Evolutionary conservation across 1,284 basidiomycete species (phyloP), one percentile per base, ranked within the genome.

Genomic region (Meira miltonrushii): DNA sequence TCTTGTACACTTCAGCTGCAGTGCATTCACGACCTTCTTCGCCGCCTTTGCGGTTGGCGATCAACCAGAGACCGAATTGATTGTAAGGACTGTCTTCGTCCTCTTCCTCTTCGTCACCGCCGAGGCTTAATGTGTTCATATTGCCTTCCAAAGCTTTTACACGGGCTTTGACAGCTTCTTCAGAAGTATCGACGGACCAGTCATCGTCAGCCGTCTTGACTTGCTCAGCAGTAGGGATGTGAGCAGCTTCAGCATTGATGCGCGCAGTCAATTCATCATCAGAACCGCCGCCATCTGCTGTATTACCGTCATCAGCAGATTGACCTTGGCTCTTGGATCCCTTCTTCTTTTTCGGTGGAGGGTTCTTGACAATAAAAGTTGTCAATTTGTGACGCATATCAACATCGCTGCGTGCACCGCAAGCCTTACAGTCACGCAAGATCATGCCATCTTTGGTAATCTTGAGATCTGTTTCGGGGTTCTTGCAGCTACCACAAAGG

Each of bases 331-430:
- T 71, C 60, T 78, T 77, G 49, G 64, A 60, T n/a, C 75, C 75
- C 65, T 78, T 78, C 53, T 62, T 67, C 79, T 87, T 87, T 66
- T 80, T 81, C 66, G 92, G 81, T 41, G 83, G 94, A 48, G 95
- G 95, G 80, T 99, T 98, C 83, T 95, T 97, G 76, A 95, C 76
- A 79, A 99, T 97, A 82, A 90, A 98, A 2, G 93, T 93, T 48
- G 88, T 88, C 61, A 99, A 85, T 82, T 93, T 96, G 84, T 98
- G 94, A 50, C 92, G 84, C 92, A 96, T 97, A 80, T 98, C 92
- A 66, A 98, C 85, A 54, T 83, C 85, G 40, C 89, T 93, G 69
- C 90, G 86, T 76, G 92, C 87, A 55, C 94, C 94, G 74, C 94
- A 99, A 3, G 94, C 95, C 82, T 98, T 98, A 85, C 94, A 99